Base-by-base conservation (phyloP, 2,329 filamentous ascomycete species). In the Myriosclerotinia scirpicola region DNA sequence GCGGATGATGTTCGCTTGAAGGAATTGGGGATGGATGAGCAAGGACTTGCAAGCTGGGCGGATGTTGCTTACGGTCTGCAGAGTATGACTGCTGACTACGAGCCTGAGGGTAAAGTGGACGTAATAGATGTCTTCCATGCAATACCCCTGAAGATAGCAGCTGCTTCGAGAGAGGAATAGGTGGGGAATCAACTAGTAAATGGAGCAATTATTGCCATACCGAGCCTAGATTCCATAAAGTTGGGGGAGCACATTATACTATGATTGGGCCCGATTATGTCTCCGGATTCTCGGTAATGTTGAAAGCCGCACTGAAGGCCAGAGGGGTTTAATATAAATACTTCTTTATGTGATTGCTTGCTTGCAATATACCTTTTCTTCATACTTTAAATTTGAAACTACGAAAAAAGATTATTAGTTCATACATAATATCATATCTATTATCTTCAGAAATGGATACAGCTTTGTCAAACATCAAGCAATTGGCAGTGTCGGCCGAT, bases 51-150 rank as follows among this genome's bases (percentile, higher is more conserved):
- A 15, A 70, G 69, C 3, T 81, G 80, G 79, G 75, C 76, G 0
- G 70, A 76, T 26, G 59, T 82, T 1, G 77, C 80, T 0, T 77
- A 72, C 55, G 68, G 70, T 0, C 64, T 81, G 55, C 78, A 80
- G 68, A 73, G 71, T 54, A 77, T 80, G 54, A 78, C 77, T 3
- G 64, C 70, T 0, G 76, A 82, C 20, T 83, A 83, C 68, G 78
- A 82, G 58, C 81, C 81, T 1, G n/a, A 22, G 0, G 80, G 80
- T 0, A 65, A 34, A 0, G 77, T 82, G 0, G 64, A 67, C 0
- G 17, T 44, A 2, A 77, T 82, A 56, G 81, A 83, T 70, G 74
- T 82, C 1, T 82, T 83, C 67, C 76, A 78, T 44, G 77, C 77
- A 1, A 69, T 71, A 6, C 80, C 80, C 15, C 69, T 71, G 65